Conservation (phyloP, 345 rosid genomes). For the sweet orange (Citrus sinensis) region DVS_A1.0 CM039169.1:29401501-29402000, state of each 20-base stretch:
- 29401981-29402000: background rate
- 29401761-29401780: constrained; percentile 26
- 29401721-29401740: constrained; percentile 56
- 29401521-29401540: constrained; percentile 33
- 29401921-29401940: background rate
- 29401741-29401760: constrained; percentile 41
- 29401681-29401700: constrained; percentile 43
- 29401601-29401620: constrained; percentile 35
- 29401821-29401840: constrained; percentile 38
- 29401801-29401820: constrained; percentile 34
- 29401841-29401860: constrained; percentile 26
- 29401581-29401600: constrained; percentile 35
- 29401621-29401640: constrained; percentile 42
- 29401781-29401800: constrained; percentile 32
- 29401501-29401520: constrained; percentile 26
- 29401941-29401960: background rate
- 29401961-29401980: background rate
- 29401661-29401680: constrained; percentile 34
- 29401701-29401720: constrained; percentile 57
- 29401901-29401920: background rate
- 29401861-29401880: constrained; percentile 6
- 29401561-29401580: constrained; percentile 30
- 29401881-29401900: background rate
- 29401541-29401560: constrained; percentile 28
- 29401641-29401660: constrained; percentile 43